Percentiles rank a stretch among this genome's conserved stretches.
Conservation (phyloP, 75 land plant genomes). For the Azolla pinnata region DNA sequence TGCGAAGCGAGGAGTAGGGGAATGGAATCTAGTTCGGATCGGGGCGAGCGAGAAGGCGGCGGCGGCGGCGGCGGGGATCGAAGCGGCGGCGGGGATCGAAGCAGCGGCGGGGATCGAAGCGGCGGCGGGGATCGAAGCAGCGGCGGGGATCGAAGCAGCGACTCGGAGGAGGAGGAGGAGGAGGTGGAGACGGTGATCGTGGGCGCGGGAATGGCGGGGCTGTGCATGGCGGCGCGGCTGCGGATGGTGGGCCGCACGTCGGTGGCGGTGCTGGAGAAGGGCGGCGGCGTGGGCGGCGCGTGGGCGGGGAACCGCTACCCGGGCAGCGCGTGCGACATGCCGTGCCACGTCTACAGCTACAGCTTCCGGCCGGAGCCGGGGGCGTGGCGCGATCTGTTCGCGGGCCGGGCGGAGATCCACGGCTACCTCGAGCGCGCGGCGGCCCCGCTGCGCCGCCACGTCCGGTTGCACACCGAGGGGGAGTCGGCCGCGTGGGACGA, state of each 20-base stretch:
- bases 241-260: not conserved
- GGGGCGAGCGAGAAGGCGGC: too few relatives aligned
- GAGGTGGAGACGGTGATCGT: conserved; percentile 1
- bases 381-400: not conserved
- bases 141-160: too few relatives aligned
- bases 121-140: too few relatives aligned
- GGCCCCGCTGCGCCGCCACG: not conserved
- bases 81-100: too few relatives aligned
- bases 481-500: not conserved
- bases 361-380: not conserved
- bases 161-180: too few relatives aligned
- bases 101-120: too few relatives aligned
- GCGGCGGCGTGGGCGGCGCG: not conserved
- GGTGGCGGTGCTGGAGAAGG: not conserved
- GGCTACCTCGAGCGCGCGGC: not conserved
- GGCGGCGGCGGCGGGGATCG: too few relatives aligned
- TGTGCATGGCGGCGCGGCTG: not conserved
- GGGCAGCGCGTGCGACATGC: not conserved
- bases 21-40: too few relatives aligned
- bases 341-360: not conserved
- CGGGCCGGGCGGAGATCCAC: not conserved
- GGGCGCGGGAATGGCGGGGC: not conserved
- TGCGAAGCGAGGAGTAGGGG: too few relatives aligned
- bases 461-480: not conserved
- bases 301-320: not conserved